Evolutionary conservation across 345 rosid genomes (phyloP), one percentile per base, ranked within the genome.

Genomic region (Kernera saxatilis): DNA sequence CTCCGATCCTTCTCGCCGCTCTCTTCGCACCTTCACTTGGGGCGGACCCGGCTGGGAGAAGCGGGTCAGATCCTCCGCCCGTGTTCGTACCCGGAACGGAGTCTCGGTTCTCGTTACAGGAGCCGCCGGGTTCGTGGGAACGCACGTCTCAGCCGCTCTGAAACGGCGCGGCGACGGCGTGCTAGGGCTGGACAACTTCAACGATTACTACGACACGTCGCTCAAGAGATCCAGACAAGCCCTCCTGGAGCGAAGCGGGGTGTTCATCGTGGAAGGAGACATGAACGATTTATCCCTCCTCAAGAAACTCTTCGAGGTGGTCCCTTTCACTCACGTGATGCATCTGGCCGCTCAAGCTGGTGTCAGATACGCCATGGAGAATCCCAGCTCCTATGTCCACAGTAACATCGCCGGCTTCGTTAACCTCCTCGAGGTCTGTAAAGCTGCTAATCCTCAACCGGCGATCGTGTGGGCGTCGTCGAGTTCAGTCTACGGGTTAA

Each of bases 291-390:
- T 67, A 33, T 71, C 79, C 21, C 82, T 91, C 56, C 41, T 91
- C 32, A 81, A 57, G 88, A 90, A 88, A 61, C 77, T 88, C 22
- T 90, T 90, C 58, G 94, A 90, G 54, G 78, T 88, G 5, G 94
- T 86, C 15, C 72, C 84, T 1, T 88, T 90, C 71, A 84, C 94
- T 3, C 97, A 90, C n/a, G 90, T 90, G 33, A 88, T 88, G 97
- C 95, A 88, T 78, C 75, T 88, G 54, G 95, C 91, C 7, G 91
- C 95, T 43, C 91, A 88, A 60, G 94, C 94, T 40, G 94, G 94
- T 3, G 95, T 88, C 18, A 75, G 95, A 81, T 86, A 88, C 52
- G 91, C 95, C 2, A 88, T 86, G 91, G 82, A 88, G 77, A 88
- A 88, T 49, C 95, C 91, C 22, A 50, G 80, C 43, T 88, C 91